These are phyloP conservation scores for Microdochium paspali DNA, from an alignment of 2,329 filamentous ascomycete genomes.

Conservation along the genomic window DNA sequence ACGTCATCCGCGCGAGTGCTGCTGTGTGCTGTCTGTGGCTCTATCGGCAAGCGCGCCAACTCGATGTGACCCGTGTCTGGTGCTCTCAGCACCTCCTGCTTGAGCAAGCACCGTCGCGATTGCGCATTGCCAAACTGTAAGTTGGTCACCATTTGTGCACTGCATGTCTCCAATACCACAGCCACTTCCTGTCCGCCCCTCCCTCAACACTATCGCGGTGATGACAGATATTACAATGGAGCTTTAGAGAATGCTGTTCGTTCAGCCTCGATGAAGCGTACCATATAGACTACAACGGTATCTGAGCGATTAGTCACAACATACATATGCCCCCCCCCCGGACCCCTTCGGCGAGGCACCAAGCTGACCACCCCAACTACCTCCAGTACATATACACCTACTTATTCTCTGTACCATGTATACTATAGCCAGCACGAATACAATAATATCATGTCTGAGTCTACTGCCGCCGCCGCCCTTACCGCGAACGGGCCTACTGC, in stretches of 20 bases:
- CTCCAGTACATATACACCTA: neutral
- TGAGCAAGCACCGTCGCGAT: neutral
- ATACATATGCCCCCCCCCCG: constrained; percentile 8
- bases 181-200: neutral
- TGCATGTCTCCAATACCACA: too few species aligned
- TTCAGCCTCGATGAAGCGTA: constrained; percentile 52
- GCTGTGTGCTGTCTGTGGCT: too few species aligned
- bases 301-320: constrained; percentile 56
- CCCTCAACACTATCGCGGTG: constrained; percentile 31
- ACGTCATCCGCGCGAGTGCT: neutral
- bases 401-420: constrained; percentile 1
- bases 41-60: neutral
- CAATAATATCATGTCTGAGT: neutral
- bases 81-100: neutral
- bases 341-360: constrained; percentile 6
- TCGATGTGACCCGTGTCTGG: neutral
- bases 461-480: neutral
- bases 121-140: neutral
- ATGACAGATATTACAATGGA: constrained; percentile 49
- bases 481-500: constrained; percentile 81
- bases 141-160: too few species aligned
- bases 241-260: constrained; percentile 43
- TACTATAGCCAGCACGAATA: neutral
- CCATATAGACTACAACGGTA: constrained; percentile 95
- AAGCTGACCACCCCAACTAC: neutral